Evolutionary conservation across 495 filamentous ascomycete genomes (phyloP).

Genomic region (Aspergillus sparsus): DNA sequence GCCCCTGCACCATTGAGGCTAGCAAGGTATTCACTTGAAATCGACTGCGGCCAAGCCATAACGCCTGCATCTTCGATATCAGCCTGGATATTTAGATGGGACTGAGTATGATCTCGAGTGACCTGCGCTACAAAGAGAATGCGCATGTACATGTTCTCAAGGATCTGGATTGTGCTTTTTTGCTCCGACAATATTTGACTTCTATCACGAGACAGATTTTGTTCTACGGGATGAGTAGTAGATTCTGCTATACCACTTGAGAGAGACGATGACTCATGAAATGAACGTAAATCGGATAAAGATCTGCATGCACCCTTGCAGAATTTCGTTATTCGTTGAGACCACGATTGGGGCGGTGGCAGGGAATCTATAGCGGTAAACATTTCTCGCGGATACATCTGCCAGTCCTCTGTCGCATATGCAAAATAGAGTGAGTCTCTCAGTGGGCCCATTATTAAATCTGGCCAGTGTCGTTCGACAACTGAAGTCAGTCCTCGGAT

Average conservation of each 20-base stretch:
- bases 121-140: conserved; percentile 28
- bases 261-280: neutral
- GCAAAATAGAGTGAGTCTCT: conserved; percentile 22
- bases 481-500: conserved; percentile 26
- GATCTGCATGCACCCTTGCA: neutral
- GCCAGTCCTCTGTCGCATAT: conserved; percentile 31
- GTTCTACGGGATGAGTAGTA: no score
- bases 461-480: conserved; percentile 24
- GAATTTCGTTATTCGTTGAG: neutral
- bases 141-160: conserved; percentile 37
- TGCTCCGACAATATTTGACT: conserved; percentile 10
- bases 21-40: conserved; percentile 25
- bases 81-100: conserved; percentile 24
- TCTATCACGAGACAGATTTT: no score
- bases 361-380: neutral
- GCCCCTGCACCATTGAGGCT: conserved; percentile 17
- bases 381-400: conserved; percentile 11
- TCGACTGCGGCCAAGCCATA: conserved; percentile 24
- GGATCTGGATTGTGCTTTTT: conserved; percentile 23
- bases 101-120: conserved; percentile 5
- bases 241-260: neutral
- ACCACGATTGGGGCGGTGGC: neutral
- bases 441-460: conserved; percentile 21
- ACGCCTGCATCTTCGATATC: conserved; percentile 37
- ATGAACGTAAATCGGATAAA: neutral